Conservation (phyloP, 495 filamentous ascomycete species). For the Tuber aestivum region DNA sequence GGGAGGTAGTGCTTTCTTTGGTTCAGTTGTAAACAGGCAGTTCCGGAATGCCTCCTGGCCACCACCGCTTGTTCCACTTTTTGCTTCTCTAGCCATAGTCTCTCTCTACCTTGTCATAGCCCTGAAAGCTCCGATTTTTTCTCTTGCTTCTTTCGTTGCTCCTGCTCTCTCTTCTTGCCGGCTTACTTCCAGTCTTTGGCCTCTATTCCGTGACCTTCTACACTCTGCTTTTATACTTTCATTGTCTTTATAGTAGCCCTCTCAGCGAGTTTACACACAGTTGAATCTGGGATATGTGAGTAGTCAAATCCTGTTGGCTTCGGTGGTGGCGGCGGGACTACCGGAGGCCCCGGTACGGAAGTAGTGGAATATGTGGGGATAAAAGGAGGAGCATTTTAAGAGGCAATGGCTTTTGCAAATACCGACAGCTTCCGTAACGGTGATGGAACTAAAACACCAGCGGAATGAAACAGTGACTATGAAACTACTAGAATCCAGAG, state of each 20-base stretch:
- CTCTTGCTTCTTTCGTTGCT: constrained; percentile 49
- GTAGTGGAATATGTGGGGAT: not conserved
- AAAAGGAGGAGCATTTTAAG: not conserved
- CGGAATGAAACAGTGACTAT: no score
- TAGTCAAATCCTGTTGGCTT: constrained; percentile 43
- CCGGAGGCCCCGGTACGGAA: constrained; percentile 32
- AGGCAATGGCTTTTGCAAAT: not conserved
- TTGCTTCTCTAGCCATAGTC: not conserved
- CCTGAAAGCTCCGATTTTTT: constrained; percentile 34
- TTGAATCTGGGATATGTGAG: constrained; percentile 13
- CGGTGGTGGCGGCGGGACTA: constrained; percentile 45
- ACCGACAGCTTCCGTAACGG: no score
- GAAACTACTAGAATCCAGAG: no score
- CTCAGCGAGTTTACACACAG: constrained; percentile 56
- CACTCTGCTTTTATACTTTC: constrained; percentile 54
- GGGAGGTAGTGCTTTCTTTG: no score
- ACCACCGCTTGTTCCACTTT: no score
- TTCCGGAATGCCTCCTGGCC: not conserved
- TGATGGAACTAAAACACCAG: no score
- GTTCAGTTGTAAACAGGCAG: not conserved
- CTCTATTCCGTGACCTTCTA: constrained; percentile 60
- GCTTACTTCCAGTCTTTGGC: constrained; percentile 56
- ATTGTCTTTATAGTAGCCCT: constrained; percentile 50
- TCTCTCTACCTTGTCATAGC: not conserved
- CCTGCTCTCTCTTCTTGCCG: constrained; percentile 49